Evolutionary conservation across 768 basidiomycete genomes (phyloP).

Genomic region (Mycena indigotica): DNA sequence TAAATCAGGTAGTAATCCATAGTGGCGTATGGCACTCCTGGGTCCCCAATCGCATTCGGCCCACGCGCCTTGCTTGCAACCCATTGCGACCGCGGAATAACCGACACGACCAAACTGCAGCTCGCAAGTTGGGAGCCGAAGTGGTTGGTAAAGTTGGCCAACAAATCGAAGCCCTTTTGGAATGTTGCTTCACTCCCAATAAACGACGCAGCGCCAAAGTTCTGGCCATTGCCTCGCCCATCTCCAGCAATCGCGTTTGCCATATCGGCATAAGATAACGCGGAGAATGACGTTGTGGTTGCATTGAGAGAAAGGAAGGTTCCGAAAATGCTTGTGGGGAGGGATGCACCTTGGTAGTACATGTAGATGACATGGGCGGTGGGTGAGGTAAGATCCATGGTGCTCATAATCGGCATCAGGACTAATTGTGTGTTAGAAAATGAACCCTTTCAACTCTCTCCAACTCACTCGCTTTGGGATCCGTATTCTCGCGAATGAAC

Average conservation of each 20-base stretch:
- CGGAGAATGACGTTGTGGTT: conserved; percentile 25
- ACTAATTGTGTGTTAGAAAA: background rate
- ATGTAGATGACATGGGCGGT: conserved; percentile 30
- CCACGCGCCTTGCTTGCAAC: conserved; percentile 22
- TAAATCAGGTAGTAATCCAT: conserved; percentile 1
- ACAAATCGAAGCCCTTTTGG: conserved; percentile 32
- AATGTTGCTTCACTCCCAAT: conserved; percentile 28
- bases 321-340: conserved; percentile 35
- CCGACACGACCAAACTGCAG: conserved; percentile 36
- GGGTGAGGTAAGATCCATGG: conserved; percentile 25
- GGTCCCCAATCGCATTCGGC: background rate
- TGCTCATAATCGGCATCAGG: conserved; percentile 25
- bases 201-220: conserved; percentile 40
- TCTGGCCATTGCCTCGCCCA: conserved; percentile 33
- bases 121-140: conserved; percentile 26
- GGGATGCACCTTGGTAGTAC: conserved; percentile 39
- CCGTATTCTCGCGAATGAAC: conserved; percentile 36
- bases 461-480: conserved; percentile 39
- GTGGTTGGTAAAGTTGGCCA: conserved; percentile 28
- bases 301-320: conserved; percentile 42
- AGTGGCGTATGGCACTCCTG: background rate
- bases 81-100: conserved; percentile 35
- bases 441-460: too few species aligned
- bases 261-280: conserved; percentile 39
- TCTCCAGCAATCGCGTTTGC: conserved; percentile 30